Evolutionary conservation across 2,329 filamentous ascomycete species (phyloP).

Genomic region (Colletotrichum godetiae): DNA sequence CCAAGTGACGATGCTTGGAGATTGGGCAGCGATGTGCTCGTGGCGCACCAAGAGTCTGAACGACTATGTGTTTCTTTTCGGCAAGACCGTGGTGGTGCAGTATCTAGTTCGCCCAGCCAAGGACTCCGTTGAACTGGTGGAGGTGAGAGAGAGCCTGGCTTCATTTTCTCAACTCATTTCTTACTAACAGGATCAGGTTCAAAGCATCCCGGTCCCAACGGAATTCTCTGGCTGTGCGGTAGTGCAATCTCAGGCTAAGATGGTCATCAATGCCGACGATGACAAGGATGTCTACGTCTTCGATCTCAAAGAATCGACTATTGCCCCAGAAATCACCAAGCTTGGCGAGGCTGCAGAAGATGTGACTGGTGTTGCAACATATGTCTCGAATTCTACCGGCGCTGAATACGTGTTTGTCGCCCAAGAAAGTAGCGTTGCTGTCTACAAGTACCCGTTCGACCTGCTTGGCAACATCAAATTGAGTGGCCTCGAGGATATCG

Average conservation of each 20-base stretch:
- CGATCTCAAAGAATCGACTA: conserved; percentile 50
- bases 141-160: conserved; percentile 40
- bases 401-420: conserved; percentile 55
- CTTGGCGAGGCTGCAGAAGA: conserved; percentile 50
- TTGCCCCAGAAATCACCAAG: conserved; percentile 47
- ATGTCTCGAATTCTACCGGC: conserved; percentile 43
- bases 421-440: conserved; percentile 48
- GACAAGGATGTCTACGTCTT: conserved; percentile 51
- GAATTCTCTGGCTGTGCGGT: conserved; percentile 57
- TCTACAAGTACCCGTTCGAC: conserved; percentile 51
- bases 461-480: conserved; percentile 50
- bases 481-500: conserved; percentile 52
- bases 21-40: conserved; percentile 59
- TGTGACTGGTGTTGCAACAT: conserved; percentile 55
- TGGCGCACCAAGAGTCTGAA: conserved; percentile 55
- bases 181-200: conserved; percentile 44
- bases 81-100: conserved; percentile 52
- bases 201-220: conserved; percentile 53
- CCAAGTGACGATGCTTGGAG: conserved; percentile 50
- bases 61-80: conserved; percentile 58
- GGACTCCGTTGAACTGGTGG: conserved; percentile 47
- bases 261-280: conserved; percentile 55
- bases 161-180: background rate
- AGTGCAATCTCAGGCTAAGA: conserved; percentile 46
- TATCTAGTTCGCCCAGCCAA: conserved; percentile 48